Conservation (phyloP, 2,329 filamentous ascomycete species). For the Cytospora mali region DNA sequence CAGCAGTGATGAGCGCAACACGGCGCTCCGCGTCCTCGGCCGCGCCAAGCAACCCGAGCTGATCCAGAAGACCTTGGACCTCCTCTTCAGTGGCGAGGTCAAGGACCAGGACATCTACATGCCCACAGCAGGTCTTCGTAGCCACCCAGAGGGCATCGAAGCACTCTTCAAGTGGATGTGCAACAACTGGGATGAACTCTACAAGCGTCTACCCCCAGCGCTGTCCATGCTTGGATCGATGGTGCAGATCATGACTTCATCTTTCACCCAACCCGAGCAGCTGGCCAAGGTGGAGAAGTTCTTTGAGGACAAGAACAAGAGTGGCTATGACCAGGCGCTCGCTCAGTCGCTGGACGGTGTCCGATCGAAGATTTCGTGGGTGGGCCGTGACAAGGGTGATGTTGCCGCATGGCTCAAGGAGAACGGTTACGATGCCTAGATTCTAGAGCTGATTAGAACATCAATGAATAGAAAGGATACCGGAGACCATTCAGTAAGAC, state of each 20-base stretch:
- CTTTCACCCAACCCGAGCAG: constrained; percentile 78
- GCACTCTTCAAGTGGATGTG: constrained; percentile 84
- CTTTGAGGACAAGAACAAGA: constrained; percentile 81
- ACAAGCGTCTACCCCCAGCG: constrained; percentile 80
- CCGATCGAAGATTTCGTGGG: constrained; percentile 80
- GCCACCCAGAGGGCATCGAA: constrained; percentile 75
- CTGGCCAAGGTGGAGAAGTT: constrained; percentile 76
- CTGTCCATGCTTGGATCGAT: constrained; percentile 84
- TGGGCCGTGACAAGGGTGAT: constrained; percentile 74
- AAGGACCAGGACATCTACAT: constrained; percentile 96
- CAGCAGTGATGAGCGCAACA: constrained; percentile 88
- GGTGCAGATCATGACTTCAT: constrained; percentile 78
- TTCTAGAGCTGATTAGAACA: neutral
- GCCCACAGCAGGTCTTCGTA: constrained; percentile 76
- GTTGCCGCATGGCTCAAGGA: constrained; percentile 51
- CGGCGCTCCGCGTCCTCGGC: constrained; percentile 80
- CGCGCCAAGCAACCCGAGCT: constrained; percentile 76
- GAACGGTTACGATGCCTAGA: constrained; percentile 36
- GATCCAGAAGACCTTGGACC: constrained; percentile 76
- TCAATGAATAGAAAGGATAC: neutral
- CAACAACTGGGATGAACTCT: constrained; percentile 83
- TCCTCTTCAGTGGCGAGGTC: constrained; percentile 78
- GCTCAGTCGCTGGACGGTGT: constrained; percentile 89
- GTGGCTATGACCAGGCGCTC: constrained; percentile 80
- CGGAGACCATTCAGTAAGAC: neutral